phyloP scores from a whole-genome alignment of 2,329 filamentous ascomycete genomes.

The Botrytis tulipae region DNA sequence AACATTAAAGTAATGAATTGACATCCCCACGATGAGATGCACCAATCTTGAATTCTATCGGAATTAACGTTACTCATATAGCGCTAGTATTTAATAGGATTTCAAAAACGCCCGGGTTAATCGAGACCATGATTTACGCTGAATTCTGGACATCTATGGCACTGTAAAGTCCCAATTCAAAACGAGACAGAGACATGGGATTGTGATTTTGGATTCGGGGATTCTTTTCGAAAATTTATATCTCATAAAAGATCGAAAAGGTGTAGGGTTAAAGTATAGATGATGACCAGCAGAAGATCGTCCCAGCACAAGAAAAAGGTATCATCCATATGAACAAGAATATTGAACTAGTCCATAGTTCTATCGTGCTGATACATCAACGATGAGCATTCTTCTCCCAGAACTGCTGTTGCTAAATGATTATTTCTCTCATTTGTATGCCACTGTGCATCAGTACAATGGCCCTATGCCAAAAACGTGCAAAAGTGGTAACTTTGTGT shows the following conservation, averaged over 20 bases:
- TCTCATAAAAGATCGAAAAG: background rate
- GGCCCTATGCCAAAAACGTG: background rate
- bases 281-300: background rate
- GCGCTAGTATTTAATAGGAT: background rate
- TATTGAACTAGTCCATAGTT: background rate
- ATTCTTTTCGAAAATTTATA: background rate
- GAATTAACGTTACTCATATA: background rate
- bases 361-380: background rate
- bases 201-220: background rate
- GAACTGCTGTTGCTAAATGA: background rate
- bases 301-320: background rate
- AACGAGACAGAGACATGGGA: background rate
- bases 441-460: background rate
- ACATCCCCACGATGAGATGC: background rate
- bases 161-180: background rate
- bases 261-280: too few relatives aligned
- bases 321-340: background rate
- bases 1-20: background rate
- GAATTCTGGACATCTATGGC: background rate
- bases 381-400: background rate
- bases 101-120: background rate
- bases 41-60: background rate
- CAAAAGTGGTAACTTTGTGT: conserved; percentile 1
- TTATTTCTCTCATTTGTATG: background rate
- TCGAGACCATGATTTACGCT: background rate